Evolutionary conservation across 805 yeast genomes (phyloP), one percentile per base, ranked within the genome.

Genomic region (Barnettozyma populi): DNA sequence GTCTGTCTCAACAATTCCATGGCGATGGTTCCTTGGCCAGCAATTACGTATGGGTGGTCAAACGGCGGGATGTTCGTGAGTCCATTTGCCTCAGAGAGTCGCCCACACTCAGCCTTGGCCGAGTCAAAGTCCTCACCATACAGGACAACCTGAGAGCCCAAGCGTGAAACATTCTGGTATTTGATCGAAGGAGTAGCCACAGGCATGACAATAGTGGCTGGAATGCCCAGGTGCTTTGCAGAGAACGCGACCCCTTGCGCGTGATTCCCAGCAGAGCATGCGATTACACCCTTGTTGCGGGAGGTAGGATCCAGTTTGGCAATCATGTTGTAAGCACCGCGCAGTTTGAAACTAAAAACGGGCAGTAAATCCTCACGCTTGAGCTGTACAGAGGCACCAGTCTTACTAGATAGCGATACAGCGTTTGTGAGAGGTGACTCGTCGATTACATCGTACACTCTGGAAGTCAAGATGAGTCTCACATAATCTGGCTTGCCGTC

Each of bases 211-310:
- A 94, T 94, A 5, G 97, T 92, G 4, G 98, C 92, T 4, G 96
- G 94, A 45, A 94, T 89, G 24, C 84, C 84, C 61, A 94, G 72
- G 50, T 84, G 80, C 51, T 80, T 81, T 4, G 98, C 96, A 20
- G 96, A 85, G 64, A 69, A 92, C 0, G 99, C 99, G 13, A 94
- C 98, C 56, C 99, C 99, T 65, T 94, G 99, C 1, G 99, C 99
- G 60, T 94, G 99, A 67, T 94, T 94, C 32, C 99, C 99, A 4
- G 99, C 99, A 27, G 97, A 89, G 61, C 98, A 94, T 0, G 98
- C 97, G 63, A 95, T 86, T 47, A 94, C 97, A 57, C 99, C 99
- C 73, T 64, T 88, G 58, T 53, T 83, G 76, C 57, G 82, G 34
- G 68, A 61, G 7, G 63, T 45, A n/a, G 78, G 68, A 45, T 82